Evolutionary conservation across 495 filamentous ascomycete genomes (phyloP).

Genomic region (Lepraria neglecta): DNA sequence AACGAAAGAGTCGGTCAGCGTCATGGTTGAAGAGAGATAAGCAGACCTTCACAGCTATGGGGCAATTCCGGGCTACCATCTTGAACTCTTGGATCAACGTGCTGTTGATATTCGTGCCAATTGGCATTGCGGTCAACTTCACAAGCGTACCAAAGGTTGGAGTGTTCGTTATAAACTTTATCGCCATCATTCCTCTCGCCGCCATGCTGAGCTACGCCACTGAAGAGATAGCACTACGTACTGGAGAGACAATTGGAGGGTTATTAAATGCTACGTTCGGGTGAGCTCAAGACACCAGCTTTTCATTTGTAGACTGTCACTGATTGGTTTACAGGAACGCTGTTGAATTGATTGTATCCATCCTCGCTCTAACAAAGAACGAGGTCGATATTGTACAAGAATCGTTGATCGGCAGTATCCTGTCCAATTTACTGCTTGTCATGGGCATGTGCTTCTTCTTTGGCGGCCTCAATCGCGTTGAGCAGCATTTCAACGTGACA

Average conservation of each 20-base stretch:
- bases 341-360: constrained; percentile 84
- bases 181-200: constrained; percentile 42
- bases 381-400: constrained; percentile 87
- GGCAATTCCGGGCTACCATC: constrained; percentile 64
- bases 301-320: constrained; percentile 13
- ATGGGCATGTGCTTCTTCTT: constrained; percentile 93
- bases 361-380: constrained; percentile 66
- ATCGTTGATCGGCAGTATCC: constrained; percentile 81
- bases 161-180: constrained; percentile 31
- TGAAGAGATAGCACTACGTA: constrained; percentile 50
- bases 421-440: constrained; percentile 87
- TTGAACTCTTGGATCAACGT: constrained; percentile 82
- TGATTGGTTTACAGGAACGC: constrained; percentile 56
- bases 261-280: constrained; percentile 84
- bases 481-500: constrained; percentile 87
- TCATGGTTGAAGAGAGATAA: constrained; percentile 28
- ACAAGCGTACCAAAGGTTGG: constrained; percentile 23
- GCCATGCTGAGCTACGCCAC: constrained; percentile 52
- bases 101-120: constrained; percentile 69
- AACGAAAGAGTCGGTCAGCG: constrained; percentile 29
- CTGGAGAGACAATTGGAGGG: constrained; percentile 78
- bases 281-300: constrained; percentile 40
- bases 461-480: constrained; percentile 68
- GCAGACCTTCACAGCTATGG: constrained; percentile 56
- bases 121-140: constrained; percentile 44